phyloP scores from a whole-genome alignment of 192 early-diverging fungal genomes.

The Fimicolochytrium jonesii region DNA sequence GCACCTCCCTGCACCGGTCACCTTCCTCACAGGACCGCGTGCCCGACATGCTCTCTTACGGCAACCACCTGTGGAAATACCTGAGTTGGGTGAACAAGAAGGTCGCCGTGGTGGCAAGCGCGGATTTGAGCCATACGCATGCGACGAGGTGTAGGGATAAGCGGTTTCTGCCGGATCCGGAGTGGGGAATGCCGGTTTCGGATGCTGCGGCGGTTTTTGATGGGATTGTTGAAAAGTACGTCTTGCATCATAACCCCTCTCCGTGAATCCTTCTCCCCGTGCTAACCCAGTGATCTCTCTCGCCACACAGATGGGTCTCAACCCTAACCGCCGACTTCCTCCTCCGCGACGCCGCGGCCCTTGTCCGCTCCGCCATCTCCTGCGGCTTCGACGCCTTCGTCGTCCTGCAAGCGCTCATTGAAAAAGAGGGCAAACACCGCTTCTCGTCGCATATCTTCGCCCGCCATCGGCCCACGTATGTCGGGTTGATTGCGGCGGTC shows the following conservation, averaged over 20 bases:
- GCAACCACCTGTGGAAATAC: constrained; percentile 17
- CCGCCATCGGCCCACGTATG: constrained; percentile 21
- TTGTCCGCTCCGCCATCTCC: constrained; percentile 15
- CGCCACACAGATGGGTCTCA: constrained; percentile 10
- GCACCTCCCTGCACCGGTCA: constrained; percentile 8
- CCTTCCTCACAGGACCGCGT: constrained; percentile 17
- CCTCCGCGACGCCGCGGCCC: constrained; percentile 16
- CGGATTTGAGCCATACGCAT: constrained; percentile 22
- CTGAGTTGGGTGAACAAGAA: constrained; percentile 5
- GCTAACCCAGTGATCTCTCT: background rate
- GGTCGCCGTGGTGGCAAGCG: constrained; percentile 8
- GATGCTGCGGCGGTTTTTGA: constrained; percentile 28
- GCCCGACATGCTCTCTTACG: constrained; percentile 13
- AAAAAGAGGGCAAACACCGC: constrained; percentile 14
- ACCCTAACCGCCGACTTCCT: constrained; percentile 21
- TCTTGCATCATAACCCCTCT: background rate
- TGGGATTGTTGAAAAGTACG: constrained; percentile 24
- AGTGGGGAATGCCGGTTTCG: constrained; percentile 21
- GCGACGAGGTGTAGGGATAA: constrained; percentile 12
- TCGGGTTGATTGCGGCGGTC: constrained; percentile 17
- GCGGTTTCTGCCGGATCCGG: constrained; percentile 15
- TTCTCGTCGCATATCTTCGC: constrained; percentile 21
- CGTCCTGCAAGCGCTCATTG: constrained; percentile 20
- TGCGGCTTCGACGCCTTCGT: constrained; percentile 24
- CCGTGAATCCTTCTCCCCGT: no score